Base-by-base conservation (phyloP, 495 filamentous ascomycete species). In the Xylaria sp. region DNA sequence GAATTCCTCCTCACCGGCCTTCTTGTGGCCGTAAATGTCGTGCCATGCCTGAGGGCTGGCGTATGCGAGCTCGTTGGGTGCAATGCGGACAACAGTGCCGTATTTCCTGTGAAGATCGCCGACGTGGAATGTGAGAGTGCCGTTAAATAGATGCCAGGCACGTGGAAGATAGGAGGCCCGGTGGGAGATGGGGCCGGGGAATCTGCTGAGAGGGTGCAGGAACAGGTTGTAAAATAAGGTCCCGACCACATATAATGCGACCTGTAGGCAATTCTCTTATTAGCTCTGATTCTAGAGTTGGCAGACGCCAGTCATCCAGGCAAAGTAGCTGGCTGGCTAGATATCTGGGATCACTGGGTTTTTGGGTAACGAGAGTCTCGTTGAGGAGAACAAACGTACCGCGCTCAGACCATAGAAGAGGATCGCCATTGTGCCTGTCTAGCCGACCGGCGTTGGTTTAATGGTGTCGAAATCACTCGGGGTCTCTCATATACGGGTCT, bases 61-160 rank as follows among this genome's bases (percentile, higher is more conserved):
- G 75, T 83, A 89, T 0, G 82, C 78, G n/a, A 90, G 80, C 69
- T 88, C 83, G 68, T 86, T 74, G 0, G 88, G 88, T 0, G 82
- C 83, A 40, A 88, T 80, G 8, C 88, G 85, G n/a, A 90, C 83
- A 4, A 88, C 80, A 21, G 81, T 70, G 11, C 87, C 88, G 67
- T 90, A 90, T 24, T 75, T 71, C 12, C 76, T 57, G 74, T 89
- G 87, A 17, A 88, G 71, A n/a, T 72, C 67, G 43, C 83, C 79
- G 62, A 86, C 79, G 33, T 82, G 76, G 53, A 81, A 80, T 12
- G 82, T 75, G 12, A 84, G 72, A 8, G 76, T 78, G 55, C 85
- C 86, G 5, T 70, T 68, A 1, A 81, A 26, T 11, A 72, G 44
- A 15, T 73, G 69, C 68, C 79, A 80, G 65, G 69, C 59, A 43